Evolutionary conservation across 192 early-diverging fungal species (phyloP), one percentile per base, ranked within the genome.

Genomic region (Allomyces macrogynus): DNA sequence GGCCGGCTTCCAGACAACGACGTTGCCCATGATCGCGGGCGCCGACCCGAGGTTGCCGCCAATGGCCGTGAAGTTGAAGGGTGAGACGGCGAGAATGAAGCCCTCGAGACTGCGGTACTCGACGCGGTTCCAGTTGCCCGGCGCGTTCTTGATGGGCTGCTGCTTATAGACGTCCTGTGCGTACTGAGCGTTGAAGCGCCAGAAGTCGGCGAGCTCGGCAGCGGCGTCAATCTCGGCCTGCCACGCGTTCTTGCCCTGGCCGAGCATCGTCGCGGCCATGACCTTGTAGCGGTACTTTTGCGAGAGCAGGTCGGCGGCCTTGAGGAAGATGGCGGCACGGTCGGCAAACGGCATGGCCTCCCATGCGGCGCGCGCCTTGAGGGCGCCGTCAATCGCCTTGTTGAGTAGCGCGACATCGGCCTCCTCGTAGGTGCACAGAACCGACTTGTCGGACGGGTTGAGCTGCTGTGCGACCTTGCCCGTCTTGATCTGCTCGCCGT

Each of bases 41-140:
- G 93, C 92, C 67, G 80, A 80, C 44, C 87, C 86, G 63, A 98
- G 78, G 77, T 98, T 98, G 69, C 87, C 93, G 68, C 91, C 95
- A 72, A 98, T 98, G 65, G 95, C 95, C 44, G 95, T 98, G 73
- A 98, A 98, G 79, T 98, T 98, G 83, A 98, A 98, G 23, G 95
- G 95, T 24, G 93, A 92, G 68, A 95, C 90, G 42, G 93, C 95
- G 63, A 90, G 86, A 40, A 98, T 93, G 69, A 96, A 95, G n/a
- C 95, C 95, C 76, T 98, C 95, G 49, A 98, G 80, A 40, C 89
- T 82, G 49, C 95, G 87, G 79, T 93, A 95, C 80, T 98, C 95
- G 68, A 85, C 78, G 66, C 93, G 83, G 79, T 98, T 98, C 95
- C 95, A 98, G 60, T 78, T 81, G 43, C 82, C 80, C 24, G 81